Evolutionary conservation across 768 basidiomycete genomes (phyloP), one percentile per base, ranked within the genome.

Genomic region (Trametes punicea): DNA sequence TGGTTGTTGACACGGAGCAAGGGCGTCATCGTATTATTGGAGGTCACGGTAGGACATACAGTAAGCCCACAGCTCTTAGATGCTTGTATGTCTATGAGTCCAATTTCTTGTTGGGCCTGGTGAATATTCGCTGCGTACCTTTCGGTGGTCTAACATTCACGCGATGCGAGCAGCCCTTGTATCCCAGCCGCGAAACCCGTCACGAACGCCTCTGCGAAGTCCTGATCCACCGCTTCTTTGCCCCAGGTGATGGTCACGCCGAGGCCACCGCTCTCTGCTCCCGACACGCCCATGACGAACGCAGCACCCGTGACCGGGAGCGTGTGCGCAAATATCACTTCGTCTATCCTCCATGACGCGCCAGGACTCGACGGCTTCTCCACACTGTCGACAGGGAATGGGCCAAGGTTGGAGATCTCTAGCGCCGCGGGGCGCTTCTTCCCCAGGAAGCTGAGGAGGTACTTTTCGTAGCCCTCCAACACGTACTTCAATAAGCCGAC

Each of bases 341-440:
- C 44, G 11, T 39, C 49, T 20, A 64, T 63, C 26, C 10, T 51
- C 67, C 67, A 69, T 20, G 21, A 18, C 5, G 18, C 30, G n/a
- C 27, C 18, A 5, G 29, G n/a, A 2, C 15, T 29, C 15, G 31
- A 13, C 8, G 26, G 38, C 9, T 21, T 45, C 38, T 31, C 50
- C 10, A 51, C 29, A 4, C 13, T n/a, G 6, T 31, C 18, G 18
- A 33, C 25, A 55, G 57, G 59, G 49, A 74, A 70, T 4, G 57
- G 62, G 13, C 75, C 75, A 16, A 73, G 48, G 58, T 77, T 77
- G 23, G 75, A 77, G 15, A 77, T 44, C 60, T 73, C 72, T 13
- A 77, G 55, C 26, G 67, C 70, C n/a, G 18, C 62, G 4, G 55
- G 51, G 27, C 76, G 65, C 60, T 75, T 74, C 57, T 62, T 65